These are phyloP conservation scores for Eucalyptus brandiana DNA, from an alignment of 345 rosid species.

Conservation along the genomic window DNA sequence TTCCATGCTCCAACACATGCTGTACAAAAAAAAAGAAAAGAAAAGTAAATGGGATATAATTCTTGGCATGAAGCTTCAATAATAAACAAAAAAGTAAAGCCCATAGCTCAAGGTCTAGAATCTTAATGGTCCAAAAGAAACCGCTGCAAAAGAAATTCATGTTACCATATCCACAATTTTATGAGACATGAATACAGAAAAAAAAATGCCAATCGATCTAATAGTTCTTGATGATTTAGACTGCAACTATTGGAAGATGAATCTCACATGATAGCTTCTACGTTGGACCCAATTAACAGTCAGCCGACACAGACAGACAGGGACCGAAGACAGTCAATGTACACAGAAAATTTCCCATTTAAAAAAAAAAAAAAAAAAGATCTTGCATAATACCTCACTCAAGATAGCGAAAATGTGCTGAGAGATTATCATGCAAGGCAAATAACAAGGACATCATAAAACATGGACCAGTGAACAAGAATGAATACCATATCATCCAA, in stretches of 20 bases:
- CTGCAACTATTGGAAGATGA: neutral
- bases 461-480: neutral
- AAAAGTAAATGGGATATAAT: neutral
- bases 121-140: neutral
- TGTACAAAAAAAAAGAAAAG: neutral
- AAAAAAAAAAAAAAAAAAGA: neutral
- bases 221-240: neutral
- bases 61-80: neutral
- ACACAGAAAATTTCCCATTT: neutral
- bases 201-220: neutral
- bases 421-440: neutral
- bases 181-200: neutral
- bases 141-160: neutral
- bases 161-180: neutral
- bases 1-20: constrained; percentile 68
- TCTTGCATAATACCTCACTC: neutral
- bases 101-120: neutral
- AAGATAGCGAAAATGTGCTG: neutral
- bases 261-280: neutral
- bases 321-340: neutral
- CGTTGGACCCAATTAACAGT: neutral
- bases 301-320: neutral
- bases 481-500: neutral
- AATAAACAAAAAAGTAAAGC: neutral
- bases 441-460: neutral